phyloP scores from a whole-genome alignment of 768 basidiomycete genomes.

The Suillus paluster region DNA sequence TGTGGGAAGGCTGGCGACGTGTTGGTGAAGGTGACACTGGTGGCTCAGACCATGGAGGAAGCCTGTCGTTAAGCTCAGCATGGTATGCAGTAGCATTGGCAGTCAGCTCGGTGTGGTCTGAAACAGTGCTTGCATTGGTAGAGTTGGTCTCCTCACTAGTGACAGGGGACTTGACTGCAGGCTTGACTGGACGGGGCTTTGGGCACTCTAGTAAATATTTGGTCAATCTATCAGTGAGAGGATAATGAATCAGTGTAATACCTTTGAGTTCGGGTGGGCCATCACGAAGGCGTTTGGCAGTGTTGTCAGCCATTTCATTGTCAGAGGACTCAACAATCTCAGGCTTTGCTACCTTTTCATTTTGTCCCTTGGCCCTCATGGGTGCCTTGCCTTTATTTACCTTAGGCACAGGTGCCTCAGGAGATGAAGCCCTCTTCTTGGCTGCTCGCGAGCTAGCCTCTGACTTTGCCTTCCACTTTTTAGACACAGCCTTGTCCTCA shows the following conservation, averaged over 20 bases:
- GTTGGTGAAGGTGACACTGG: background rate
- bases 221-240: background rate
- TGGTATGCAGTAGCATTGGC: no score
- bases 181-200: background rate
- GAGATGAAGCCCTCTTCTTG: background rate
- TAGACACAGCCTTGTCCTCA: background rate
- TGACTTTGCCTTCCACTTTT: background rate
- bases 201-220: background rate
- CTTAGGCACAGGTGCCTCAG: background rate
- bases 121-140: background rate
- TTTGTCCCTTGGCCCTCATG: background rate
- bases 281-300: background rate
- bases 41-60: background rate
- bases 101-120: background rate
- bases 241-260: background rate
- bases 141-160: background rate
- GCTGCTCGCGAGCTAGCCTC: background rate
- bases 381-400: background rate
- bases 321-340: background rate
- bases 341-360: background rate
- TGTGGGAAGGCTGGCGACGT: background rate
- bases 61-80: background rate
- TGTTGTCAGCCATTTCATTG: background rate
- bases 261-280: background rate
- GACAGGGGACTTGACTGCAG: background rate